These are phyloP conservation scores for Ajuga reptans DNA, from an alignment of 305 asterid genomes.

Conservation along the genomic window DNA sequence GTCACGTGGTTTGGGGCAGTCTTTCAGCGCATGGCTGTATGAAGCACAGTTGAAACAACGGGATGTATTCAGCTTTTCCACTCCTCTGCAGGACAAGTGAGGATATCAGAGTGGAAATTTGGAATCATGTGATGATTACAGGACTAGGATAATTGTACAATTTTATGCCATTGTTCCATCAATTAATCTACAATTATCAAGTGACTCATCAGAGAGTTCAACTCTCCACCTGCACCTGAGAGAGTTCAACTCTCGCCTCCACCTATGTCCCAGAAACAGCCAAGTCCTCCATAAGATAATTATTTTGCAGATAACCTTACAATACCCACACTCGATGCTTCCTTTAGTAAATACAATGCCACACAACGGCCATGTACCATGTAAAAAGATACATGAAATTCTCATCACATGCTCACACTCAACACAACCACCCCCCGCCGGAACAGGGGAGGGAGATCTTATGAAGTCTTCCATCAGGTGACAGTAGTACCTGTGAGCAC, in stretches of 20 bases:
- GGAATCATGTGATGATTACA: not conserved
- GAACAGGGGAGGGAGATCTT: not conserved
- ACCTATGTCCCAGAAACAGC: not conserved
- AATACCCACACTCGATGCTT: not conserved
- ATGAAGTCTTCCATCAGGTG: not conserved
- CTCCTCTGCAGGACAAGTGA: slow-evolving; percentile 40
- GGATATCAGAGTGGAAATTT: slow-evolving; percentile 13
- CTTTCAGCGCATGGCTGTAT: slow-evolving; percentile 74
- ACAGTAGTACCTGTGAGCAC: not conserved
- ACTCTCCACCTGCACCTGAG: not conserved
- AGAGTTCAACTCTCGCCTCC: not conserved
- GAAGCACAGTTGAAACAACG: slow-evolving; percentile 97
- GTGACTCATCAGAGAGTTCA: not conserved
- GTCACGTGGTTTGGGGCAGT: slow-evolving; percentile 87
- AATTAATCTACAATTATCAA: not conserved
- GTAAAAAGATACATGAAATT: not conserved
- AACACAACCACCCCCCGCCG: too few relatives aligned
- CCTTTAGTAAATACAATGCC: not conserved
- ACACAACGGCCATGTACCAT: not conserved
- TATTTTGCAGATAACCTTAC: not conserved
- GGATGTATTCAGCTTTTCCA: slow-evolving; percentile 46
- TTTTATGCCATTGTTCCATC: not conserved
- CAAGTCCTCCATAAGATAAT: not conserved
- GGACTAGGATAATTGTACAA: not conserved
- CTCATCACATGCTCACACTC: not conserved